phyloP scores from a whole-genome alignment of 331 rosid genomes.

The Spiraea crenata region DNA sequence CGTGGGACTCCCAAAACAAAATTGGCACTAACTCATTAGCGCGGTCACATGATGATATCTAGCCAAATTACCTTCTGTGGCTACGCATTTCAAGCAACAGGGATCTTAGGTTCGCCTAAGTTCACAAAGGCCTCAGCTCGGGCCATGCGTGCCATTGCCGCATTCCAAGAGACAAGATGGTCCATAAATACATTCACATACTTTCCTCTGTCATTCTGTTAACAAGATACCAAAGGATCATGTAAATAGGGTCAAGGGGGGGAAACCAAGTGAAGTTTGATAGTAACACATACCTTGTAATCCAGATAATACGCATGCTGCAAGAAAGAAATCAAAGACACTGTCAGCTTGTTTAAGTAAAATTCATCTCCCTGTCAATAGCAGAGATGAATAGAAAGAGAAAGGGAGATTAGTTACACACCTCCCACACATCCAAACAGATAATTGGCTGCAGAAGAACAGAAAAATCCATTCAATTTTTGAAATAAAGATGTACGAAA shows the following conservation, averaged over 20 bases:
- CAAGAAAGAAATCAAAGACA: conserved; percentile 27
- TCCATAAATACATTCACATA: conserved; percentile 68
- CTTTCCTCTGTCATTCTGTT: conserved; percentile 79
- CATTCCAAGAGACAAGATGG: conserved; percentile 92
- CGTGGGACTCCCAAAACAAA: not conserved
- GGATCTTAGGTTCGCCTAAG: conserved; percentile 83
- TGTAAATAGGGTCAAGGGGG: not conserved
- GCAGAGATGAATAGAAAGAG: conserved; percentile 4
- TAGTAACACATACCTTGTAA: conserved; percentile 60
- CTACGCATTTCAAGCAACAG: conserved; percentile 49
- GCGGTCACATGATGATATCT: not conserved
- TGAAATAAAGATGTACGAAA: conserved; percentile 19
- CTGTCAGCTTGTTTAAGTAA: conserved; percentile 24
- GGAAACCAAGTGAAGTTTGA: conserved; percentile 15
- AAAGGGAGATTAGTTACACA: conserved; percentile 37
- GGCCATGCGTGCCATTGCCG: conserved; percentile 59
- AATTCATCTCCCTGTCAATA: not conserved
- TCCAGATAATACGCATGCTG: conserved; percentile 97
- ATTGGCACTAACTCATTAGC: not conserved
- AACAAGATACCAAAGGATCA: conserved; percentile 22
- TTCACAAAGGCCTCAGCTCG: conserved; percentile 77
- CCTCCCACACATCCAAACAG: conserved; percentile 98
- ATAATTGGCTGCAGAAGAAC: conserved; percentile 75
- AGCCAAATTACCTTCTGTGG: not conserved
- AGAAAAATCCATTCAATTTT: conserved; percentile 24